Evolutionary conservation across 495 filamentous ascomycete genomes (phyloP).

Genomic region (Aspergillus funiculosus): DNA sequence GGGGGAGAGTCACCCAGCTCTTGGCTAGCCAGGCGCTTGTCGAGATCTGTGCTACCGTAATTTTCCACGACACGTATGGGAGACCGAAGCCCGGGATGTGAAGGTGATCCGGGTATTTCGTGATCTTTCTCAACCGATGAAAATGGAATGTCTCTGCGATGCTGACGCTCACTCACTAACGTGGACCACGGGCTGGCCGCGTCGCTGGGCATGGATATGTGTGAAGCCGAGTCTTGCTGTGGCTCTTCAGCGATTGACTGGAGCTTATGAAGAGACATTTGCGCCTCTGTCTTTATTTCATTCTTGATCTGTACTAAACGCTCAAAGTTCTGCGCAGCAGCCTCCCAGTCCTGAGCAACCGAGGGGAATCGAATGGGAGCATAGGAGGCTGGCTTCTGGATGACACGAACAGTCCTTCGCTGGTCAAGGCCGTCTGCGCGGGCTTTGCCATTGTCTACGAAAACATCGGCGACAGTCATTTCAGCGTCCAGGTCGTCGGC

Average conservation of each 20-base stretch:
- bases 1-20: slow-evolving; percentile 26
- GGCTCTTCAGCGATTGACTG: slow-evolving; percentile 14
- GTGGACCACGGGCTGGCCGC: slow-evolving; percentile 3
- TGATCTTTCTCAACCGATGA: slow-evolving; percentile 25
- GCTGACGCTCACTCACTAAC: background rate
- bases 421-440: slow-evolving; percentile 34
- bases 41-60: no score
- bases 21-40: slow-evolving; percentile 20
- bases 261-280: slow-evolving; percentile 5
- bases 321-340: slow-evolving; percentile 17
- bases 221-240: background rate
- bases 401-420: slow-evolving; percentile 29
- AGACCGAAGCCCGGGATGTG: background rate
- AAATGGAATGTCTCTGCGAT: slow-evolving; percentile 19
- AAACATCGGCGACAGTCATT: slow-evolving; percentile 36
- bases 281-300: slow-evolving; percentile 10
- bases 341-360: slow-evolving; percentile 33
- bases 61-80: no score
- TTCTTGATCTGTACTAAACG: slow-evolving; percentile 13
- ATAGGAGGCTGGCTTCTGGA: slow-evolving; percentile 24
- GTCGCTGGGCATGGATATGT: background rate
- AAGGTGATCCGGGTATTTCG: slow-evolving; percentile 13
- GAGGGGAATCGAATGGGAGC: slow-evolving; percentile 28
- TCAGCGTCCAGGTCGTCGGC: slow-evolving; percentile 29
- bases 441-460: slow-evolving; percentile 34